Evolutionary conservation across 1,139 yeast genomes (phyloP).

Genomic region (Diutina siamensis): DNA sequence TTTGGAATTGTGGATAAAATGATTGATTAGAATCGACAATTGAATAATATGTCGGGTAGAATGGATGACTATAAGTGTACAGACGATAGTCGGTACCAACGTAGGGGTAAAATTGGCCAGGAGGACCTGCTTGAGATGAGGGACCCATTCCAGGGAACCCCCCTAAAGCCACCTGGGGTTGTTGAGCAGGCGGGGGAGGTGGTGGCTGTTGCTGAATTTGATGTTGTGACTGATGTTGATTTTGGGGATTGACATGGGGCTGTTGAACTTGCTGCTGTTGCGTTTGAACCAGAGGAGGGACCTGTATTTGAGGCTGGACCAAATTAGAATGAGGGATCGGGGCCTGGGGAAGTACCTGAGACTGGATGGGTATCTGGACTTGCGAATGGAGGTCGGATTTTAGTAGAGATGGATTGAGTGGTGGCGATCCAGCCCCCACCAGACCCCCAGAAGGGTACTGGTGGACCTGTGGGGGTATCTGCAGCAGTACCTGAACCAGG

Average conservation of each 20-base stretch:
- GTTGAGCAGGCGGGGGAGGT: too few relatives aligned
- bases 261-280: neutral
- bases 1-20: neutral
- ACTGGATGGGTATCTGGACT: too few relatives aligned
- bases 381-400: too few relatives aligned
- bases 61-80: slow-evolving; percentile 2
- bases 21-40: neutral
- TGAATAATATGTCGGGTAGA: neutral
- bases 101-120: neutral
- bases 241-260: neutral
- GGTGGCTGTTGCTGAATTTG: too few relatives aligned
- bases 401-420: too few relatives aligned
- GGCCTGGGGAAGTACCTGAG: too few relatives aligned
- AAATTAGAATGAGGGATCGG: neutral
- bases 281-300: neutral
- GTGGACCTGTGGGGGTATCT: too few relatives aligned
- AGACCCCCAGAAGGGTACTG: too few relatives aligned
- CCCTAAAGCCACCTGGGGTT: neutral
- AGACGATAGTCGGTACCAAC: neutral
- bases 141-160: neutral
- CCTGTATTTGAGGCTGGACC: neutral
- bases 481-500: too few relatives aligned
- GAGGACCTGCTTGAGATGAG: neutral
- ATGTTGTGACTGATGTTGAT: neutral
- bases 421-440: too few relatives aligned